A percentile compares a stretch with the other conserved stretches of the same genome.
Conservation (phyloP, 1,284 basidiomycete species). For the Cryptococcus deneoformans region DNA sequence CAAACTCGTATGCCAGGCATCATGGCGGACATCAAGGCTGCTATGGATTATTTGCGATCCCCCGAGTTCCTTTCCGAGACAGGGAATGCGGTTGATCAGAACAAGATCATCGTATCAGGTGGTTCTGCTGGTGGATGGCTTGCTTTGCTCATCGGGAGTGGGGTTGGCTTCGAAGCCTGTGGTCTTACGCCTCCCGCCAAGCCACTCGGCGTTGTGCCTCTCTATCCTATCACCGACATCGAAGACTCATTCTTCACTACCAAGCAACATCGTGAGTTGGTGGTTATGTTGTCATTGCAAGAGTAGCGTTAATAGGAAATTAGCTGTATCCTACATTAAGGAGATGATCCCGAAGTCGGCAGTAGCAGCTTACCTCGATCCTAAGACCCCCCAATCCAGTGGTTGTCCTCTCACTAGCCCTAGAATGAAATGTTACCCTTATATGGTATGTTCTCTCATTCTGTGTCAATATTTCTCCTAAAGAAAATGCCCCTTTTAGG, state of each 20-base stretch:
- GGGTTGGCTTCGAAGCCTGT: conserved; percentile 10
- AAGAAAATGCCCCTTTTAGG: no score
- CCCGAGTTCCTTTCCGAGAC: conserved; percentile 3
- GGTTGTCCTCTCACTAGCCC: no score
- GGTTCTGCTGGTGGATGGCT: conserved; percentile 15
- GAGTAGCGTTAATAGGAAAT: no score
- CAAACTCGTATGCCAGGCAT: conserved; percentile 15
- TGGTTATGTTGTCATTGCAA: background rate
- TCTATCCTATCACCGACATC: conserved; percentile 16
- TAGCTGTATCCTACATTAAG: conserved; percentile 3
- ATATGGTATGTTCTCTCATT: no score
- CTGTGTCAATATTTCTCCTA: no score
- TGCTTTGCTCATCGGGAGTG: conserved; percentile 8
- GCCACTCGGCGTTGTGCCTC: conserved; percentile 4
- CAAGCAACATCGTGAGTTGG: conserved; percentile 10
- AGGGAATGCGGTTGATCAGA: conserved; percentile 5
- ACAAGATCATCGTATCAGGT: conserved; percentile 11
- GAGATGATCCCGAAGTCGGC: conserved; percentile 1
- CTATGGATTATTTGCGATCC: conserved; percentile 8
- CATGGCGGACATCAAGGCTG: conserved; percentile 8
- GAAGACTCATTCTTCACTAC: conserved; percentile 10
- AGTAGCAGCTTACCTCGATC: conserved; percentile 6
- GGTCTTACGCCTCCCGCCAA: conserved; percentile 3
- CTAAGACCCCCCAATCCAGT: no score
- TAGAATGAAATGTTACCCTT: no score